phyloP scores from a whole-genome alignment of 768 basidiomycete species.

The Ramaria rubella region DNA sequence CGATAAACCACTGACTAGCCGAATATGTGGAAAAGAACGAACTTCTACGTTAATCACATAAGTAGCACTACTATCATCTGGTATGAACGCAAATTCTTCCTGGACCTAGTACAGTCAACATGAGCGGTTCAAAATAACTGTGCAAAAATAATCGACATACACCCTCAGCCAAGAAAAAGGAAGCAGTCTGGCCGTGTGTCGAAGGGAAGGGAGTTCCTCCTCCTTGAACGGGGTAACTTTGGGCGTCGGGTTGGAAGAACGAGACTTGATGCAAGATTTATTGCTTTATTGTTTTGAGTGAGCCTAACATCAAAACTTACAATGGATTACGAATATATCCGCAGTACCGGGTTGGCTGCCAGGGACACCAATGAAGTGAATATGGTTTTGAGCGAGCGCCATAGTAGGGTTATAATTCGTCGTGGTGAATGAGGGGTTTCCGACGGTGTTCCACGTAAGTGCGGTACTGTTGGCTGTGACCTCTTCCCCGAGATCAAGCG shows the following conservation, averaged over 20 bases:
- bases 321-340: constrained; percentile 84
- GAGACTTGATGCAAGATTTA: constrained; percentile 54
- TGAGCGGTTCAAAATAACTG: background rate
- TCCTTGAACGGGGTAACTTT: constrained; percentile 43
- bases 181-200: constrained; percentile 58
- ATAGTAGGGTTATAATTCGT: constrained; percentile 61
- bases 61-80: constrained; percentile 63
- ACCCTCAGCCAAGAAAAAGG: constrained; percentile 53
- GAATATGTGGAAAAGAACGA: constrained; percentile 4
- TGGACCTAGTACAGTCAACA: constrained; percentile 42
- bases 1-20: background rate
- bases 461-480: constrained; percentile 50
- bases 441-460: constrained; percentile 59
- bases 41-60: constrained; percentile 71
- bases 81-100: constrained; percentile 71
- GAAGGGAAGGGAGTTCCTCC: constrained; percentile 58
- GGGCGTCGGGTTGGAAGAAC: constrained; percentile 68
- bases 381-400: constrained; percentile 81
- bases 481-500: constrained; percentile 62
- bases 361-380: constrained; percentile 75
- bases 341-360: constrained; percentile 59
- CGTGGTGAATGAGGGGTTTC: constrained; percentile 48
- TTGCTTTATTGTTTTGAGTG: too few relatives aligned
- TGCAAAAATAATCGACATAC: too few relatives aligned
- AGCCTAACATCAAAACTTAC: constrained; percentile 34